Percentiles rank a stretch among this genome's conserved stretches.
phyloP scores from a whole-genome alignment of 768 basidiomycete species.

The Boletus subcaerulescens region DNA sequence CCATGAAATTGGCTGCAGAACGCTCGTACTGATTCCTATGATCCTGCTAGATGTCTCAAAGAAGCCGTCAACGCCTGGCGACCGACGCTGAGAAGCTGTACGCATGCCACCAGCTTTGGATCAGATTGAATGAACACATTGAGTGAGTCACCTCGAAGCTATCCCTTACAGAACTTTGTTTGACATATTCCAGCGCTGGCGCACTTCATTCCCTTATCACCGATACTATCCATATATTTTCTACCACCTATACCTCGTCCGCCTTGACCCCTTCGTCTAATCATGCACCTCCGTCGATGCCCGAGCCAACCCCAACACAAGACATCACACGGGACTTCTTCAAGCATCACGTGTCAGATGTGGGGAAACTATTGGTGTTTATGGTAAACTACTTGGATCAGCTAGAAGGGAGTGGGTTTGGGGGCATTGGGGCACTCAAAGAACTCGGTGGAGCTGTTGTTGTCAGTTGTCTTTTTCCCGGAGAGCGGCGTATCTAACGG shows the following conservation, averaged over 20 bases:
- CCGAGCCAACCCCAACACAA: slow-evolving; percentile 52
- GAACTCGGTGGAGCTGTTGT: slow-evolving; percentile 49
- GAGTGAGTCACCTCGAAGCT: slow-evolving; percentile 40
- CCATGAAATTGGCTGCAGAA: background rate
- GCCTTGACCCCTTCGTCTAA: slow-evolving; percentile 12
- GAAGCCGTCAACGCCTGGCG: slow-evolving; percentile 68
- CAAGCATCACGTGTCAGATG: slow-evolving; percentile 58
- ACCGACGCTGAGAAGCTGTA: slow-evolving; percentile 86
- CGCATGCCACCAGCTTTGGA: slow-evolving; percentile 79
- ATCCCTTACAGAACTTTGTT: background rate
- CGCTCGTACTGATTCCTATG: slow-evolving; percentile 1
- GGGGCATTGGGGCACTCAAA: slow-evolving; percentile 28
- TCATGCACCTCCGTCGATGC: slow-evolving; percentile 32
- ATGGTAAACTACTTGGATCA: slow-evolving; percentile 38
- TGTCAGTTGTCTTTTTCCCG: slow-evolving; percentile 40
- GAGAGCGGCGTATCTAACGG: background rate
- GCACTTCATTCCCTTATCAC: slow-evolving; percentile 63
- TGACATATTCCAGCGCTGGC: slow-evolving; percentile 40
- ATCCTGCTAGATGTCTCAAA: slow-evolving; percentile 68
- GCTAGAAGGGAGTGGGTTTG: slow-evolving; percentile 24
- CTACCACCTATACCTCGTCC: slow-evolving; percentile 39
- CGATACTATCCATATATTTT: slow-evolving; percentile 66
- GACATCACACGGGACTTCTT: slow-evolving; percentile 87
- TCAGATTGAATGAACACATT: slow-evolving; percentile 65
- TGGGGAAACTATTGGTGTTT: slow-evolving; percentile 66